Base-by-base conservation (phyloP, 805 yeast genomes). In the Suhomyces tanzawaensis region DNA sequence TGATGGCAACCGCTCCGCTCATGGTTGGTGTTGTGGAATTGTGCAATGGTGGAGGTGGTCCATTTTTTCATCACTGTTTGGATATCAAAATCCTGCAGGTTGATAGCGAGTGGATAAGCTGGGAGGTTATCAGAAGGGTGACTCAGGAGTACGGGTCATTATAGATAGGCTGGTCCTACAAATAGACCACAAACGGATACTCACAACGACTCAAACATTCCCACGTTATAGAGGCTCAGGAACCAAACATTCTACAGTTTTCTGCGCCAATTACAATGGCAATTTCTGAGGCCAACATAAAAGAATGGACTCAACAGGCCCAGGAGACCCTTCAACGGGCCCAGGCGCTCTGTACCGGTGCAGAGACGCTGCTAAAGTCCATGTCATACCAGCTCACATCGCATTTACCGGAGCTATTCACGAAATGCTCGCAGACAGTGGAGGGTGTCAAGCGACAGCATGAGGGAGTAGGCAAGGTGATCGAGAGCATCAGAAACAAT, bases 221-320 rank as follows among this genome's bases (percentile, higher is more conserved):
- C n/a, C n/a, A n/a, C n/a, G n/a, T n/a, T n/a, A n/a, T n/a, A n/a
- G n/a, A n/a, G n/a, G n/a, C n/a, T n/a, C n/a, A n/a, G n/a, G n/a
- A n/a, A n/a, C n/a, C n/a, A n/a, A n/a, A n/a, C n/a, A n/a, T n/a
- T n/a, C n/a, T n/a, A n/a, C n/a, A n/a, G n/a, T n/a, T n/a, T n/a
- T n/a, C n/a, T n/a, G n/a, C n/a, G n/a, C n/a, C n/a, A n/a, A n/a
- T n/a, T n/a, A n/a, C n/a, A n/a, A 29, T 29, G 32, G 18, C 7
- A 8, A 19, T 34, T 3, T 8, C 14, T 7, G 30, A 33, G 32
- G 47, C 40, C 12, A 36, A 41, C 12, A 48, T 60, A 17, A 32
- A 32, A 8, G 31, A 29, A 11, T 67, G 72, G 70, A 50, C 57
- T 4, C 50, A 43, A 3, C 56, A 62, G 25, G 69, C 69, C 2